Conservation (phyloP, 1,284 basidiomycete genomes). For the Somion occarium region DNA sequence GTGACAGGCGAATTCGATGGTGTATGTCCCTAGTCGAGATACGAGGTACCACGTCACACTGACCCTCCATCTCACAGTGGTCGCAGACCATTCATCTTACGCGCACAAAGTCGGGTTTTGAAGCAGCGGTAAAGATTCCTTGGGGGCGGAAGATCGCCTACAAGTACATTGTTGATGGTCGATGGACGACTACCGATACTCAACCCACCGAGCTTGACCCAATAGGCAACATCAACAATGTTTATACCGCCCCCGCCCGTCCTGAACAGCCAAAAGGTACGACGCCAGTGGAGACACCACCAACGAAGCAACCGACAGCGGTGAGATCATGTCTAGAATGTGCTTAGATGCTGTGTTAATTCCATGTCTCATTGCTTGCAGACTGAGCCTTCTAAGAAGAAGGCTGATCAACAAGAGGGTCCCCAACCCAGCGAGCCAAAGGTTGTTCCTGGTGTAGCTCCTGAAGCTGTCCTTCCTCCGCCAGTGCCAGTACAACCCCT, state of each 20-base stretch:
- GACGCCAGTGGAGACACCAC: conserved; percentile 9
- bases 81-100: conserved; percentile 50
- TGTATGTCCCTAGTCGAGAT: conserved; percentile 37
- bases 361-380: too few species aligned
- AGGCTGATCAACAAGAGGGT: too few species aligned
- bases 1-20: conserved; percentile 76
- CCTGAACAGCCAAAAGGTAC: conserved; percentile 24
- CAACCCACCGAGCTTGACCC: conserved; percentile 59
- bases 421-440: too few species aligned
- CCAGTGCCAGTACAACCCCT: conserved; percentile 15
- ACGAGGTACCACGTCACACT: not conserved
- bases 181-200: conserved; percentile 54
- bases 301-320: conserved; percentile 7
- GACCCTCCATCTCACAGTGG: conserved; percentile 46
- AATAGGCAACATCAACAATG: conserved; percentile 68
- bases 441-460: not conserved
- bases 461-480: conserved; percentile 8
- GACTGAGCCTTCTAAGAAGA: too few species aligned
- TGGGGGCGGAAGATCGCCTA: conserved; percentile 63
- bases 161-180: conserved; percentile 78
- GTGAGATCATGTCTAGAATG: too few species aligned
- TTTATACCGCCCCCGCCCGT: conserved; percentile 57
- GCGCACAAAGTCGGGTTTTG: conserved; percentile 52
- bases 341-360: too few species aligned
- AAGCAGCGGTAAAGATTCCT: conserved; percentile 50